Evolutionary conservation across 768 basidiomycete genomes (phyloP).

Genomic region (Tulasnella sp.): DNA sequence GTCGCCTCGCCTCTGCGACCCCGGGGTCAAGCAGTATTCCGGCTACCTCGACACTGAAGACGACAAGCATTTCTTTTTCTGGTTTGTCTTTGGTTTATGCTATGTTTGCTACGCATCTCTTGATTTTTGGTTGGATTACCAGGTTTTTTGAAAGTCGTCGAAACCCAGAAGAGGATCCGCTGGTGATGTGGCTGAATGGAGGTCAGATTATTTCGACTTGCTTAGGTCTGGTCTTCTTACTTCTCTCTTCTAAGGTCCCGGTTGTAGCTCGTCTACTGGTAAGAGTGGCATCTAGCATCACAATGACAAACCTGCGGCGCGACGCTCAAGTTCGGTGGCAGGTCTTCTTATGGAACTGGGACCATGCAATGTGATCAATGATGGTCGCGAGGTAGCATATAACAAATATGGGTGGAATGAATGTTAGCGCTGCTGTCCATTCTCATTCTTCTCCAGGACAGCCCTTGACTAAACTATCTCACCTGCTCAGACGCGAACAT

Average conservation of each 20-base stretch:
- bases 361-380: slow-evolving; percentile 65
- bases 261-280: background rate
- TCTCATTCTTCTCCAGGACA: background rate
- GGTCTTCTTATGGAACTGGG: slow-evolving; percentile 90
- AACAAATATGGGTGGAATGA: slow-evolving; percentile 84
- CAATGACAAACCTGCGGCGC: background rate
- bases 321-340: slow-evolving; percentile 48
- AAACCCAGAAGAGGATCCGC: slow-evolving; percentile 65
- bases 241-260: background rate
- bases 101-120: background rate
- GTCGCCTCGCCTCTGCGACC: slow-evolving; percentile 62
- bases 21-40: slow-evolving; percentile 65
- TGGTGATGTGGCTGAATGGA: slow-evolving; percentile 84
- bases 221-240: background rate
- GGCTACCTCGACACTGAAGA: slow-evolving; percentile 77
- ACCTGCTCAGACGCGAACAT: slow-evolving; percentile 34
- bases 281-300: background rate
- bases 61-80: slow-evolving; percentile 80
- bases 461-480: background rate
- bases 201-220: slow-evolving; percentile 35
- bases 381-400: slow-evolving; percentile 57
- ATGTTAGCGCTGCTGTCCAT: background rate
- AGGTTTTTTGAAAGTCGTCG: slow-evolving; percentile 86
- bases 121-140: background rate
- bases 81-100: slow-evolving; percentile 38